Percentiles rank a stretch among this genome's conserved stretches.
Conservation (phyloP, 2,329 filamentous ascomycete genomes). For the Botrytis fragariae region DNA sequence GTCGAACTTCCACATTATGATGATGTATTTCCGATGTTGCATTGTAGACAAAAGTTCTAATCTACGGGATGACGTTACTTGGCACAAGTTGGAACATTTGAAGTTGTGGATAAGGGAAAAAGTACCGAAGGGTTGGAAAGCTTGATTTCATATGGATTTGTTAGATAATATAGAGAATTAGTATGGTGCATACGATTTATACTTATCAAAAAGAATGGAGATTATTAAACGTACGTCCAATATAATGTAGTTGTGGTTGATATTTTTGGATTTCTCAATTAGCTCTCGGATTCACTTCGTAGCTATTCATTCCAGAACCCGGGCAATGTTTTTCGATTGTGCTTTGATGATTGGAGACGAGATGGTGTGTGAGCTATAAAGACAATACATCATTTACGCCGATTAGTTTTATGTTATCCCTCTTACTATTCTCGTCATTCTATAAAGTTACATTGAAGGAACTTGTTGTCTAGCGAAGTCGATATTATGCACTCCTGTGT, state of each 20-base stretch:
- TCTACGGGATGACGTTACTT: constrained; percentile 4
- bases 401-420: neutral
- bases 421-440: neutral
- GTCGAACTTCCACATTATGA: neutral
- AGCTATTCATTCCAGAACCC: neutral
- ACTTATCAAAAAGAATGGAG: neutral
- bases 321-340: neutral
- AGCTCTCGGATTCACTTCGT: neutral
- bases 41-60: neutral
- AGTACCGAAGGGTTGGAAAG: neutral
- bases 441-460: neutral
- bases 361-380: neutral
- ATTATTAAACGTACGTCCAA: neutral
- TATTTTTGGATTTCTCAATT: neutral
- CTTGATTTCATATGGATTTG: neutral
- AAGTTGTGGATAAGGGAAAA: neutral
- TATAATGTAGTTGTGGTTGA: neutral
- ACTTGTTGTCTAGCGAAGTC: neutral
- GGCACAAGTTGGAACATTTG: constrained; percentile 2
- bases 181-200: neutral
- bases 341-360: neutral
- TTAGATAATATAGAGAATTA: neutral
- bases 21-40: neutral
- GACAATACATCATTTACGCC: neutral
- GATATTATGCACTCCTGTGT: neutral